Percentiles rank a stretch among this genome's conserved stretches.
Conservation (phyloP, 2,329 filamentous ascomycete genomes). For the Colletotrichum salicis region DNA sequence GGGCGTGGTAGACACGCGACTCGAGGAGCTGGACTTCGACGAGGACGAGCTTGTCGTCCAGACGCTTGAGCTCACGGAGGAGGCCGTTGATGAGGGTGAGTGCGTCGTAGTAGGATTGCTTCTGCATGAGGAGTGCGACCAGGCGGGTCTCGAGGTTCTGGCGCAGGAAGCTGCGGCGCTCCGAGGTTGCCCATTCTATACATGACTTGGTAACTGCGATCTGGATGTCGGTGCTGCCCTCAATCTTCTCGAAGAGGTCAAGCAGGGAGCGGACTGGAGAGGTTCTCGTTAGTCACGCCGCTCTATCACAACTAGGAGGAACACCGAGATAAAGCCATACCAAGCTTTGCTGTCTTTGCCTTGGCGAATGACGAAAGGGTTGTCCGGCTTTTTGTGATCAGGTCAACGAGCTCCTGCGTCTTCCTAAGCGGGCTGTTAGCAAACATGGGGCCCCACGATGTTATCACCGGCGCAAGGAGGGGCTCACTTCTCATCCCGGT, state of each 20-base stretch:
- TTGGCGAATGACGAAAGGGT: constrained; percentile 97
- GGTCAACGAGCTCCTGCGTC: constrained; percentile 84
- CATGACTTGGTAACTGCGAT: constrained; percentile 96
- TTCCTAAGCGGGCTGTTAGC: constrained; percentile 62
- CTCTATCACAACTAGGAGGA: background rate
- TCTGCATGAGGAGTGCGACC: constrained; percentile 93
- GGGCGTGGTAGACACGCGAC: constrained; percentile 95
- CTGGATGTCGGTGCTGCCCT: constrained; percentile 93
- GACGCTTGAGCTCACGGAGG: constrained; percentile 93
- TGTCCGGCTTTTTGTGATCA: constrained; percentile 89
- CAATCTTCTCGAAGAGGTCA: constrained; percentile 93
- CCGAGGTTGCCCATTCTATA: constrained; percentile 98
- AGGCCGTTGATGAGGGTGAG: constrained; percentile 96
- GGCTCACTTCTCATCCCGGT: constrained; percentile 84
- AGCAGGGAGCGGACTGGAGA: constrained; percentile 89
- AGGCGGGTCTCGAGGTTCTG: constrained; percentile 96
- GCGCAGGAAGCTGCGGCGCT: constrained; percentile 94
- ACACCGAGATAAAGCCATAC: constrained; percentile 64
- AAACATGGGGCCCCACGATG: constrained; percentile 20
- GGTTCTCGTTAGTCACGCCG: background rate
- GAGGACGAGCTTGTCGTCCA: constrained; percentile 97
- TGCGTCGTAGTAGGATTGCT: constrained; percentile 97
- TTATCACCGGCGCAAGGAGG: constrained; percentile 41
- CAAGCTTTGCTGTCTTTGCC: constrained; percentile 97
- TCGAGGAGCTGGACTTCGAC: constrained; percentile 98